phyloP scores from a whole-genome alignment of 208 protist species.

The Borovskyia barvae region DNA sequence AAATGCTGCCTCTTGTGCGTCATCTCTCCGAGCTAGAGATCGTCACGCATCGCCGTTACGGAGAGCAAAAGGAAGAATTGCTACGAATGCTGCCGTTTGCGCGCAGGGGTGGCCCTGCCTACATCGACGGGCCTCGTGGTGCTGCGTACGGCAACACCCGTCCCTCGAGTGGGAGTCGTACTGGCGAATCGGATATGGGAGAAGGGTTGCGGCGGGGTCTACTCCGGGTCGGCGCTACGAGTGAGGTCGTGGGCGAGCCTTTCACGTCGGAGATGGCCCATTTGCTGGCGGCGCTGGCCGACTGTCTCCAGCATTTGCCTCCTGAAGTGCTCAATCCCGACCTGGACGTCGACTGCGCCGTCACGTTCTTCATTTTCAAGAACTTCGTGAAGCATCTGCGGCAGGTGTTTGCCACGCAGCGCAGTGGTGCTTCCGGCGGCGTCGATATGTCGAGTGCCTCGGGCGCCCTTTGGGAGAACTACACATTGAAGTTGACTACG shows the following conservation, averaged over 20 bases:
- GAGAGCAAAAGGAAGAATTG: slow-evolving; percentile 52
- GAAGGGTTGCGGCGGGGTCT: slow-evolving; percentile 8
- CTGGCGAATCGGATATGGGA: slow-evolving; percentile 1
- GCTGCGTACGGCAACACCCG: background rate
- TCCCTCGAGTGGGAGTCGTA: background rate
- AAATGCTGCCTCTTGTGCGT: slow-evolving; percentile 72
- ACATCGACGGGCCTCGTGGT: background rate
- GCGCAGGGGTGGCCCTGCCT: background rate
- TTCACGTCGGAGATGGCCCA: slow-evolving; percentile 82
- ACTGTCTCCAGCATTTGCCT: slow-evolving; percentile 74
- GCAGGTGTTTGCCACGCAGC: slow-evolving; percentile 66
- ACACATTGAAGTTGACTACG: slow-evolving; percentile 69
- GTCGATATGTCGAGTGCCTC: background rate
- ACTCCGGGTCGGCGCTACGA: slow-evolving; percentile 5
- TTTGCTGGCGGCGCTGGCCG: slow-evolving; percentile 60
- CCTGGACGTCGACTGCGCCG: slow-evolving; percentile 74
- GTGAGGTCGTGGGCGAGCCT: slow-evolving; percentile 27
- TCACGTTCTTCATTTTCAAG: slow-evolving; percentile 84
- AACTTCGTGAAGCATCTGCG: slow-evolving; percentile 80
- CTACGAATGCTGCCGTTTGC: slow-evolving; percentile 22
- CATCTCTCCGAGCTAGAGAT: slow-evolving; percentile 75
- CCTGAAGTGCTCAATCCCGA: slow-evolving; percentile 77
- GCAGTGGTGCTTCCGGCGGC: slow-evolving; percentile 6
- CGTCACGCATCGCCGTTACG: slow-evolving; percentile 52
- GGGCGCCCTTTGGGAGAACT: slow-evolving; percentile 64